Evolutionary conservation across 192 early-diverging fungal genomes (phyloP), one percentile per base, ranked within the genome.

Genomic region (Podila horticola): DNA sequence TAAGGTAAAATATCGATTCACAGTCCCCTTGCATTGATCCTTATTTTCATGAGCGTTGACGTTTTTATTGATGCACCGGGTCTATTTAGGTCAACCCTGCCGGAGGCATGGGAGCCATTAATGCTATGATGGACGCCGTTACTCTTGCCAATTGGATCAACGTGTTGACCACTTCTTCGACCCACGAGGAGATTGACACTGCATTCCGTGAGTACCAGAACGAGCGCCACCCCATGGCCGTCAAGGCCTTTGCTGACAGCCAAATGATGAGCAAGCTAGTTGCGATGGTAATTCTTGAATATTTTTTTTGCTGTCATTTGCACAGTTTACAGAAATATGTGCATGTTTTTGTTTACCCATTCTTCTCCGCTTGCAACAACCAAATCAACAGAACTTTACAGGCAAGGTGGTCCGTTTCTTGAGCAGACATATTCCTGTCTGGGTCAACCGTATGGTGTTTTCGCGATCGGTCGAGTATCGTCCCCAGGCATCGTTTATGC

Each of bases 121-220:
- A 60, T 60, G 59, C 59, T 3, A 60, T 60, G 59, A 28, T 60
- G 59, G 59, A 60, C 30, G 59, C 59, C 13, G 59, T 60, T 10
- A 33, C 59, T 28, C 59, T 60, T 60, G 59, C 59, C 59, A 60
- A 60, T 12, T 31, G 30, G 59, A 24, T 60, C 30, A 33, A 31
- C 17, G 13, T 33, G 30, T 31, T 60, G 30, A 60, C 59, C 22
- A 29, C 30, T 9, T 33, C 59, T 60, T 31, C 59, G 1, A 60
- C 59, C 2, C 29, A 12, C 29, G 28, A 60, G 17, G 59, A 28
- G 17, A 60, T 60, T 60, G 59, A 60, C 12, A 17, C 8, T 31
- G 59, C 59, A 1, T 60, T 60, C 26, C 22, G 13, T 3, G 59
- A 28, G 11, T 60, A 60, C 59, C 59, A 33, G 28, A 30, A 0